These are phyloP conservation scores for Ensete glaucum DNA, from an alignment of 176 grass and related monocot species.

Conservation along the genomic window DNA sequence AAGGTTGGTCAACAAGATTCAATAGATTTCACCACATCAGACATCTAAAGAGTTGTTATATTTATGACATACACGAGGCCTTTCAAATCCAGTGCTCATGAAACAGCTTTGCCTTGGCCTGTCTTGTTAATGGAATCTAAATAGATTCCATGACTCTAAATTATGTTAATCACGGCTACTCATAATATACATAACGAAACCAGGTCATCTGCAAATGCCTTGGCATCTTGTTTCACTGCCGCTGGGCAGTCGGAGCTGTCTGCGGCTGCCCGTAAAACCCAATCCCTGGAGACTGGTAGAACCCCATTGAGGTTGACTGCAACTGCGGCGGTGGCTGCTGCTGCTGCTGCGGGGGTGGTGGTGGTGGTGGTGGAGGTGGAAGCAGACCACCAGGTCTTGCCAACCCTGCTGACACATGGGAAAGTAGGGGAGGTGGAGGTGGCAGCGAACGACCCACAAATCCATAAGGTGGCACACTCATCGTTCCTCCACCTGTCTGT, in stretches of 20 bases:
- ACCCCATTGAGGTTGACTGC: slow-evolving; percentile 33
- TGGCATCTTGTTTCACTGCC: slow-evolving; percentile 34
- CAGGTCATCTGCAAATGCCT: slow-evolving; percentile 20
- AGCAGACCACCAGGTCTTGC: slow-evolving; percentile 30
- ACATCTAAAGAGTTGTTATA: no score
- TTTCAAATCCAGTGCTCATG: no score
- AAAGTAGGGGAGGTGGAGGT: slow-evolving; percentile 42
- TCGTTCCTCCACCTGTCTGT: slow-evolving; percentile 43
- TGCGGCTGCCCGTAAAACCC: slow-evolving; percentile 62
- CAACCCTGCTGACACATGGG: slow-evolving; percentile 31
- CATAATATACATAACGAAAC: not conserved
- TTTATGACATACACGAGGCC: no score
- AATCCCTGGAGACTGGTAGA: slow-evolving; percentile 43
- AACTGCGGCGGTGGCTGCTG: not conserved
- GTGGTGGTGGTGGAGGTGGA: slow-evolving; percentile 35
- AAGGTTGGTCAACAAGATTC: no score
- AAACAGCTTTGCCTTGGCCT: no score
- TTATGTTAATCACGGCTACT: not conserved
- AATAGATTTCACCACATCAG: no score
- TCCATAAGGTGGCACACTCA: slow-evolving; percentile 43
- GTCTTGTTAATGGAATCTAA: no score
- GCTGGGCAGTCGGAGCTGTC: slow-evolving; percentile 48
- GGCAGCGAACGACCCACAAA: slow-evolving; percentile 43
- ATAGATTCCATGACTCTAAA: not conserved
- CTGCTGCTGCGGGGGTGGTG: slow-evolving; percentile 3